These are phyloP conservation scores for Tulasnella sp. DNA, from an alignment of 768 basidiomycete species.

Conservation along the genomic window DNA sequence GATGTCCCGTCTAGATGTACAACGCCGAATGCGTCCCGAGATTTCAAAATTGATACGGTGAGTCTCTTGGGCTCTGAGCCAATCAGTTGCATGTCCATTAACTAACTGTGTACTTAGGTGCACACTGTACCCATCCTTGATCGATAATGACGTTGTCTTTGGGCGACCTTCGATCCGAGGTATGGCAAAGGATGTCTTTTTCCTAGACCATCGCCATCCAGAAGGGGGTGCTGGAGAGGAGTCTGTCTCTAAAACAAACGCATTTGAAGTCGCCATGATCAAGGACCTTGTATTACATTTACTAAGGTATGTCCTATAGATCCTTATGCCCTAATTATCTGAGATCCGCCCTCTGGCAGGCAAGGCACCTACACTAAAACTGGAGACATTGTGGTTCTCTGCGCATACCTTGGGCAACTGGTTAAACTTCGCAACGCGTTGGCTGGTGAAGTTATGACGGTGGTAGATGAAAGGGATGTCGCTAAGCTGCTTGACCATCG, in stretches of 20 bases:
- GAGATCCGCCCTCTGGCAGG: conserved; percentile 38
- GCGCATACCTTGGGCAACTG: conserved; percentile 58
- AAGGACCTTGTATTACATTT: conserved; percentile 58
- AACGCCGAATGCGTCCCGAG: conserved; percentile 72
- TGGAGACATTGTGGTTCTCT: conserved; percentile 59
- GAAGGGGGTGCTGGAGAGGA: conserved; percentile 50
- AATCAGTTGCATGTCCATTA: too few relatives aligned
- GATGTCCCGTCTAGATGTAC: conserved; percentile 73
- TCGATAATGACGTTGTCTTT: conserved; percentile 59
- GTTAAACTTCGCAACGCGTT: conserved; percentile 52
- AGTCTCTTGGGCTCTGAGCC: conserved; percentile 5
- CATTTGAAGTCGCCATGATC: conserved; percentile 66
- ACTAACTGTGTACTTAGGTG: conserved; percentile 45
- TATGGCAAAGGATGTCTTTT: conserved; percentile 67
- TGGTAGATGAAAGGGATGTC: conserved; percentile 71
- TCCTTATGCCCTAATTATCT: too few relatives aligned
- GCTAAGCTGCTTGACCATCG: conserved; percentile 59
- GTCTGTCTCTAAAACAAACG: conserved; percentile 67
- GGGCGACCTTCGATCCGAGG: conserved; percentile 63
- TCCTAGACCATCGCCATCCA: conserved; percentile 53
- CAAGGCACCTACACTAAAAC: conserved; percentile 54
- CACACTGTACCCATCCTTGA: conserved; percentile 63
- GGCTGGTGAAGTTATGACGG: conserved; percentile 55
- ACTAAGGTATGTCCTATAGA: conserved; percentile 43
- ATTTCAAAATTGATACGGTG: conserved; percentile 68